Evolutionary conservation across 148 eudicot genomes (phyloP), one percentile per base, ranked within the genome.

Genomic region (Cornus suecica): DNA sequence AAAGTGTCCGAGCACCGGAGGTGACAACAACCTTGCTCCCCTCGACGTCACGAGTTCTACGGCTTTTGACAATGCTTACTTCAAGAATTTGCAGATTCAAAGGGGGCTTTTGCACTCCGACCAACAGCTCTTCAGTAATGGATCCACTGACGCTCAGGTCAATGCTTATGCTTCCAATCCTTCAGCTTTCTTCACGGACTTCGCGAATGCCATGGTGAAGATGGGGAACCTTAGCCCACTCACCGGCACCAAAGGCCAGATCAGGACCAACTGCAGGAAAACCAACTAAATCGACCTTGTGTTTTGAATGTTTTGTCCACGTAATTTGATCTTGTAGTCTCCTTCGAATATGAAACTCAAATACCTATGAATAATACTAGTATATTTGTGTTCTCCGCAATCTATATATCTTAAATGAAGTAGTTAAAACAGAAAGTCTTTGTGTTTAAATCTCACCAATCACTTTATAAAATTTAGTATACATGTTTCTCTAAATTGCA

Each of bases 101-200:
- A 83, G 83, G 74, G 98, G 98, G 0, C 80, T 93, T 13, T 74
- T 93, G 24, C 98, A 93, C 68, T 88, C 98, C 0, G 98, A 93
- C 58, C 98, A 94, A 45, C 85, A 91, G 60, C 92, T 94, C 65
- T 91, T 66, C 32, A 87, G 80, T n/a, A 90, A 90, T 11, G 90
- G 90, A 37, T 79, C 86, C 0, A 87, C 94, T 1, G 86, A 88
- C 74, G 41, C 83, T 32, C 78, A 71, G 6, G 94, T 87, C 14
- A 70, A 72, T n/a, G 74, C 74, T 9, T 94, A 90, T 34, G 78
- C 84, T 0, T 23, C 66, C 0, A 54, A 80, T 25, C 45, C 83
- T 25, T 22, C 72, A 2, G 42, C 80, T 1, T 89, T 91, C 78
- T 78, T 74, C n/a, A 68, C 75, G 2, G 97, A 86, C 52, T 91